Conservation (phyloP, 2,329 filamentous ascomycete species). For the Daldinia sp. region DNA sequence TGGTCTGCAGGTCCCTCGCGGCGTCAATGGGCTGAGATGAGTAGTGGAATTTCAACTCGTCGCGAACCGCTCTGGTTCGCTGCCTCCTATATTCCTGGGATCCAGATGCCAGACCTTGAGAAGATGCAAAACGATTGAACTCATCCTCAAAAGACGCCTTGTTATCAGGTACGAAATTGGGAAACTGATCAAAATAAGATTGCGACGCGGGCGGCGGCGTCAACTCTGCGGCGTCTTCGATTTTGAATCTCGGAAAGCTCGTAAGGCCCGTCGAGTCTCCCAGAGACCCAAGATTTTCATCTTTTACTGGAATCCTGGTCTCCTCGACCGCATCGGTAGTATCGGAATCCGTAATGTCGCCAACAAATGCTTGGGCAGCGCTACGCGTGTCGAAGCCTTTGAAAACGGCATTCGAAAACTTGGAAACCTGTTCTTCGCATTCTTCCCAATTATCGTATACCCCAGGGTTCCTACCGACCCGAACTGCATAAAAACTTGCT, state of each 20-base stretch:
- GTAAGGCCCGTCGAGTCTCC: background rate
- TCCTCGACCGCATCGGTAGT: background rate
- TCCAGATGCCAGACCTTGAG: conserved; percentile 31
- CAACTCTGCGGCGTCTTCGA: conserved; percentile 4
- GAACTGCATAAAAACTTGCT: conserved; percentile 38
- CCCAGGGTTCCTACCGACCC: conserved; percentile 32
- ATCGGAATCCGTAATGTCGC: background rate
- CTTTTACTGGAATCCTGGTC: background rate
- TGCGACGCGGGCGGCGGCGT: conserved; percentile 36
- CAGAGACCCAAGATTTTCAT: background rate
- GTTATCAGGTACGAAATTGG: conserved; percentile 36
- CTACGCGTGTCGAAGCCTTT: conserved; percentile 21
- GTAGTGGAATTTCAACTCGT: conserved; percentile 34
- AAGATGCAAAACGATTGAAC: conserved; percentile 42
- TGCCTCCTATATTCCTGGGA: conserved; percentile 23
- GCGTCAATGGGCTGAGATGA: conserved; percentile 18
- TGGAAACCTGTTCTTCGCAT: conserved; percentile 24
- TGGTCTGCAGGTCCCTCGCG: background rate
- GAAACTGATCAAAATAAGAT: conserved; percentile 41
- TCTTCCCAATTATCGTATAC: conserved; percentile 36
- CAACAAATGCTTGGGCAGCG: conserved; percentile 15
- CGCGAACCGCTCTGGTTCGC: conserved; percentile 32
- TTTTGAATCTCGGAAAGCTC: background rate
- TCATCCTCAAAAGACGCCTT: conserved; percentile 40
- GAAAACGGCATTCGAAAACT: conserved; percentile 17